A percentile compares a stretch with the other conserved stretches of the same genome.
These are phyloP conservation scores for Ogataea methanolica DNA, from an alignment of 805 yeast genomes.

Conservation along the genomic window DNA sequence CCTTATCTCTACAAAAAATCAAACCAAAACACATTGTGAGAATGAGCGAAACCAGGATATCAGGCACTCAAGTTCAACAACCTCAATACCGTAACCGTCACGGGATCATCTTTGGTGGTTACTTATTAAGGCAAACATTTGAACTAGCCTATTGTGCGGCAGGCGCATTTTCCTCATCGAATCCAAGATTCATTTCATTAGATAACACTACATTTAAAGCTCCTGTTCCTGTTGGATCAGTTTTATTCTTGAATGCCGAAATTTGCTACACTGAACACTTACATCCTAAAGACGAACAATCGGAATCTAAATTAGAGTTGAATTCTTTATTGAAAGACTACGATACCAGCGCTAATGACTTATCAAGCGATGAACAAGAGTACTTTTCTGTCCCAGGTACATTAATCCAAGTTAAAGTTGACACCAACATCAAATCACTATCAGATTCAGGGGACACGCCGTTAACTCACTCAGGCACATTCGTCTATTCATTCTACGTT, in stretches of 20 bases:
- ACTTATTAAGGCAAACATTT: slow-evolving; percentile 84
- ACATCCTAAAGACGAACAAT: slow-evolving; percentile 32
- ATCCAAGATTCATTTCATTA: slow-evolving; percentile 84
- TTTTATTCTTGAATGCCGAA: slow-evolving; percentile 73
- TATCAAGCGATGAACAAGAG: slow-evolving; percentile 48
- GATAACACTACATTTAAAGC: slow-evolving; percentile 90
- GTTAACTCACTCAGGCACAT: slow-evolving; percentile 74
- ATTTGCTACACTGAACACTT: slow-evolving; percentile 85
- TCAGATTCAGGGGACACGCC: slow-evolving; percentile 42
- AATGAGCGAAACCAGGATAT: slow-evolving; percentile 68
- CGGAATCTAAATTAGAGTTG: slow-evolving; percentile 22
- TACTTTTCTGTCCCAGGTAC: slow-evolving; percentile 78
- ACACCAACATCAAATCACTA: slow-evolving; percentile 68
- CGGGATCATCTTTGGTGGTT: slow-evolving; percentile 95
- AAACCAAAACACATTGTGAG: slow-evolving; percentile 50
- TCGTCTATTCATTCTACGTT: slow-evolving; percentile 85
- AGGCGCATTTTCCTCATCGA: slow-evolving; percentile 79
- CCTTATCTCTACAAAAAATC: slow-evolving; percentile 28
- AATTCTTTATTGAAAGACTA: slow-evolving; percentile 37
- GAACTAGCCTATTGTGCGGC: slow-evolving; percentile 92
- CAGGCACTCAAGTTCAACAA: slow-evolving; percentile 86
- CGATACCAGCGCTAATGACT: slow-evolving; percentile 52
- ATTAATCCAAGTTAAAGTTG: slow-evolving; percentile 83
- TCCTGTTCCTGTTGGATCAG: slow-evolving; percentile 95
- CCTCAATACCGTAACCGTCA: slow-evolving; percentile 96